A percentile compares a stretch with the other conserved stretches of the same genome.
Conservation (phyloP, 805 yeast species). For the Candida ipomoeae region DNA sequence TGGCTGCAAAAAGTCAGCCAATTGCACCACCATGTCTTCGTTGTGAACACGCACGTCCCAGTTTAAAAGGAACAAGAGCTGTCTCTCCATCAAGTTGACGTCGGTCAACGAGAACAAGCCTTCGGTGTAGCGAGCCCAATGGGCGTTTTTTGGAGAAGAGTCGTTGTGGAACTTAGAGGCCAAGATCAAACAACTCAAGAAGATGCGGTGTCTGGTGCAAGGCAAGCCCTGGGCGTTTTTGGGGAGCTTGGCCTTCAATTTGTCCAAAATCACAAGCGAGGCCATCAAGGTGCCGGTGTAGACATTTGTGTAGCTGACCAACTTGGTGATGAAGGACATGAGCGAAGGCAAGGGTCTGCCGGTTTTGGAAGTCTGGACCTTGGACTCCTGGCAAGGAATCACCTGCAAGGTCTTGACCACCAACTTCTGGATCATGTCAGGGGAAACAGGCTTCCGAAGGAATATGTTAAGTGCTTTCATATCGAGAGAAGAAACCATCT, state of each 20-base stretch:
- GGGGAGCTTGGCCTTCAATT: constrained; percentile 59
- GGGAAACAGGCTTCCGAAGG: constrained; percentile 63
- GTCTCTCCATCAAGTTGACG: constrained; percentile 78
- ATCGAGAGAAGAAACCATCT: constrained; percentile 26
- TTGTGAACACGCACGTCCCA: constrained; percentile 59
- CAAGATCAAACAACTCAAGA: constrained; percentile 68
- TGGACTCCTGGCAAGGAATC: constrained; percentile 51
- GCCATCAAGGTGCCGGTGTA: constrained; percentile 75
- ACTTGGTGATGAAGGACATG: constrained; percentile 66
- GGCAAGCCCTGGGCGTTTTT: constrained; percentile 71
- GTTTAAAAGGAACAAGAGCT: constrained; percentile 59
- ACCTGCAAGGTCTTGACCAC: constrained; percentile 66
- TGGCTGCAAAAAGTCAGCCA: constrained; percentile 48
- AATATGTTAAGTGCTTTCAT: constrained; percentile 55
- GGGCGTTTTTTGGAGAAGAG: constrained; percentile 70
- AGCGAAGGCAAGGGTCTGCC: constrained; percentile 57
- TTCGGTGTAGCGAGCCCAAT: constrained; percentile 78
- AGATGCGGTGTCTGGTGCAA: constrained; percentile 74
- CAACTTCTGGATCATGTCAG: constrained; percentile 67
- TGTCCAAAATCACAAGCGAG: constrained; percentile 63
- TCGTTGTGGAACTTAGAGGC: constrained; percentile 76
- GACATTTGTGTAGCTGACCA: constrained; percentile 74
- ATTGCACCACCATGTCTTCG: constrained; percentile 39
- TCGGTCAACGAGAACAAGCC: constrained; percentile 66
- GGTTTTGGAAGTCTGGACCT: constrained; percentile 22